Conservation (phyloP, 139 green algal species). For the Pedinophyceae sp. region DNA sequence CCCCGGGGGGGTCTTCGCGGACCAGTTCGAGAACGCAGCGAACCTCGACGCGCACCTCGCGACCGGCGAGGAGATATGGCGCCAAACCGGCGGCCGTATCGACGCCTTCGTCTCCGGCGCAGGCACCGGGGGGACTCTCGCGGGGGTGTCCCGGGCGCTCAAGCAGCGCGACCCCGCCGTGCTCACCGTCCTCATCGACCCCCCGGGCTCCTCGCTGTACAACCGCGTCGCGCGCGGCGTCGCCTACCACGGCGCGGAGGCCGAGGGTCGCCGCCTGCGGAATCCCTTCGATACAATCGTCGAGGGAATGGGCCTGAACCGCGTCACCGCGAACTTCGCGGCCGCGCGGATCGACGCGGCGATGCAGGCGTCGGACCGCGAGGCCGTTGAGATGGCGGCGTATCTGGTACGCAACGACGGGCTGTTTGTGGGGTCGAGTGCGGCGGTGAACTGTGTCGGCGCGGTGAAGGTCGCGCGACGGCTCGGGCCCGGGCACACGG, state of each 20-base stretch:
- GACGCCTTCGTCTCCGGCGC: slow-evolving; percentile 82
- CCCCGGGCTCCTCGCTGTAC: slow-evolving; percentile 70
- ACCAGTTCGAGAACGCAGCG: slow-evolving; percentile 92
- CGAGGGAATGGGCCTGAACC: slow-evolving; percentile 84
- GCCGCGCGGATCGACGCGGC: slow-evolving; percentile 51
- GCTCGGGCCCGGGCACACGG: slow-evolving; percentile 61
- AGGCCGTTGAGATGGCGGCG: slow-evolving; percentile 67
- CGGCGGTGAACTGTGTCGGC: slow-evolving; percentile 37
- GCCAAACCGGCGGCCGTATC: slow-evolving; percentile 48
- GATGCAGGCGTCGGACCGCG: slow-evolving; percentile 54
- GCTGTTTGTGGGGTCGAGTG: slow-evolving; percentile 57
- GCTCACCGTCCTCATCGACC: slow-evolving; percentile 61
- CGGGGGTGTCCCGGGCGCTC: slow-evolving; percentile 52
- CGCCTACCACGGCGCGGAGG: slow-evolving; percentile 63
- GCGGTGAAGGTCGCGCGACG: slow-evolving; percentile 66
- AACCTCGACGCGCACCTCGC: slow-evolving; percentile 67
- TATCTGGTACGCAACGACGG: slow-evolving; percentile 79
- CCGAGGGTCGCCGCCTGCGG: slow-evolving; percentile 68
- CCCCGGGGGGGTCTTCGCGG: slow-evolving; percentile 53
- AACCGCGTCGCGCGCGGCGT: slow-evolving; percentile 82
- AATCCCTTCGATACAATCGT: slow-evolving; percentile 90
- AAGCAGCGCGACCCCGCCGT: slow-evolving; percentile 18
- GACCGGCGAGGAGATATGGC: slow-evolving; percentile 69
- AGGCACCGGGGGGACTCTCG: slow-evolving; percentile 87
- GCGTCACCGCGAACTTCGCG: slow-evolving; percentile 79